Base-by-base conservation (phyloP, 2,329 filamentous ascomycete genomes). In the Alternaria sp. region DNA sequence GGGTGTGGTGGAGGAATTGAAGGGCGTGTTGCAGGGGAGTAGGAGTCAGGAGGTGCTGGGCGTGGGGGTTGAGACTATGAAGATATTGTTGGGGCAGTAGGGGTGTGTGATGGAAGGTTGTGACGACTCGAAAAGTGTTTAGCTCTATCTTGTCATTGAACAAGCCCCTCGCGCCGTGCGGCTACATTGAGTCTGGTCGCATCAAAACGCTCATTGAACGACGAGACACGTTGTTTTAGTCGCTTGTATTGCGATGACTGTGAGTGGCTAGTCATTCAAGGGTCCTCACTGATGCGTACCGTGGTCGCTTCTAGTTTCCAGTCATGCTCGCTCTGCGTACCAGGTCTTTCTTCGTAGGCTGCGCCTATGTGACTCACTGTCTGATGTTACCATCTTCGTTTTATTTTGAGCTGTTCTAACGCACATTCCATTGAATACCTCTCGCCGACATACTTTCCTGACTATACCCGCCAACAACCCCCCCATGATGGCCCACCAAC, bases 11-110 rank as follows among this genome's bases (percentile, higher is more conserved):
- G 89, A 93, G 61, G 82, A 87, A 3, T 76, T 97, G 63, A 94
- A 89, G 72, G 85, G 87, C 53, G 89, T 89, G 69, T 82, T 94
- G 49, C 91, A 89, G 82, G 88, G 88, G 78, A 90, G 88, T 51
- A 86, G 89, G 62, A 88, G 88, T 64, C 84, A 88, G 7, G 89
- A 92, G 67, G 89, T 97, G 23, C 75, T 97, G 54, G 87, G 91
- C 72, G 83, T 90, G 15, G 89, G 90, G 0, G 88, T 93, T 6
- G 88, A 93, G 74, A 90, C 90, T 2, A 76, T 97, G 73, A 94
- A 94, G 82, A 82, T 86, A 59, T 72, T 94, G 66, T 75, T 92
- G 33, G 70, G 71, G 20, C 64, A 75, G 70, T 63, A 58, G 33
- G 33, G 15, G 7, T 37, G 14, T 30, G 14, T n/a, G 14, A 15